Evolutionary conservation across 1,284 basidiomycete genomes (phyloP), one percentile per base, ranked within the genome.

Genomic region (Ceratobasidium sp.): DNA sequence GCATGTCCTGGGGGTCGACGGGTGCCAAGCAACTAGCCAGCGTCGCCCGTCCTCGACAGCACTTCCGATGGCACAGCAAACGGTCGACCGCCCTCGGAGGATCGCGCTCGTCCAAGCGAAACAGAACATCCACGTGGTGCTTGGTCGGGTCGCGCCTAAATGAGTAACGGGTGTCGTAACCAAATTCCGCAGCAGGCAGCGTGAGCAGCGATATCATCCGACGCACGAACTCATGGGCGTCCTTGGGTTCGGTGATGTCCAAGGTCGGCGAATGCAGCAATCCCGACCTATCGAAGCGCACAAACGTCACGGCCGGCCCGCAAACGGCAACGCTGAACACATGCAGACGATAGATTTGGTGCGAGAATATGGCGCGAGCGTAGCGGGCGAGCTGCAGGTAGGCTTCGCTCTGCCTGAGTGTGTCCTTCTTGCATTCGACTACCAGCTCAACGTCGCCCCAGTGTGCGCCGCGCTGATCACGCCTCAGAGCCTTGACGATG

Each of bases 381-480:
- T 69, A 69, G 34, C 64, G 64, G 5, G 64, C 34, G 23, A 69
- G 64, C 52, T 69, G 64, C 23, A 69, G 14, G n/a, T 53, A 53
- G 5, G 64, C 64, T 0, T 69, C 4, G 50, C 28, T 60, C n/a
- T 21, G 52, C 28, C 16, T 1, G 2, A 4, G 45, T 23, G 8
- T n/a, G 1, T 21, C 32, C n/a, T 12, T 16, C 52, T 69, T 69
- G 52, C 64, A 69, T 34, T 69, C 64, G 36, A 53, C 36, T 14
- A 69, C 34, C n/a, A 69, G 36, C 36, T 69, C 50, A 5, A 69
- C 26, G 36, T 69, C 64, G 4, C 36, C 64, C 64, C 64, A 69
- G 52, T 69, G 64, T 4, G 48, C 46, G 21, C 28, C 46, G 8
- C n/a, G 16, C n/a, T 5, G 52, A 10, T 4, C 14, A 16, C 9